Percentiles rank a stretch among this genome's conserved stretches.
Evolutionary conservation across 768 basidiomycete species (phyloP).

Genomic region (Trametes coccinea): DNA sequence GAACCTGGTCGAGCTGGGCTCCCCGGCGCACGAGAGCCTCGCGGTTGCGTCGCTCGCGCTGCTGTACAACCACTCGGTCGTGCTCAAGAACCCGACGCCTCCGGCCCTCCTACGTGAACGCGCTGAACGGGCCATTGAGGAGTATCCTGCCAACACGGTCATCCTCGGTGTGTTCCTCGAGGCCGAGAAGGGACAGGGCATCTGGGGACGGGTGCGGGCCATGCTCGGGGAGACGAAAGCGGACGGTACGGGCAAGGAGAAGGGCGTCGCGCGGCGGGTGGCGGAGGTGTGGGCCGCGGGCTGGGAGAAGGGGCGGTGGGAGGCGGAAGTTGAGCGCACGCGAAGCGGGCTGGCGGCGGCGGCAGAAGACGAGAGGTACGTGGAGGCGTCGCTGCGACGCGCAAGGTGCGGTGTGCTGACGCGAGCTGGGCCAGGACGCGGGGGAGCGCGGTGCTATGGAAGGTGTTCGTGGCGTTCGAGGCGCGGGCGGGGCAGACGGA

Average conservation of each 20-base stretch:
- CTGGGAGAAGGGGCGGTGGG: slow-evolving; percentile 79
- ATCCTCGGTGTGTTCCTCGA: slow-evolving; percentile 75
- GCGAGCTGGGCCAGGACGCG: slow-evolving; percentile 50
- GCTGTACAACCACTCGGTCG: slow-evolving; percentile 57
- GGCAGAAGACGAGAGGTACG: slow-evolving; percentile 67
- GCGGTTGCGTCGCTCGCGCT: slow-evolving; percentile 55
- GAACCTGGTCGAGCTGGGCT: slow-evolving; percentile 23
- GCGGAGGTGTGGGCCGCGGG: slow-evolving; percentile 77
- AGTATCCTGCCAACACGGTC: slow-evolving; percentile 70
- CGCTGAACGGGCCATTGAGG: slow-evolving; percentile 51
- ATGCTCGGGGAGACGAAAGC: slow-evolving; percentile 49
- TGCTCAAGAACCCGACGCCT: slow-evolving; percentile 57
- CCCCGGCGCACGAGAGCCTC: slow-evolving; percentile 52
- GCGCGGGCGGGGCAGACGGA: slow-evolving; percentile 58
- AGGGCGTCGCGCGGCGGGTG: slow-evolving; percentile 57
- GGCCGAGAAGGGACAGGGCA: slow-evolving; percentile 69
- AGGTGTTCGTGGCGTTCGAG: slow-evolving; percentile 76
- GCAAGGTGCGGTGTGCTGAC: not conserved
- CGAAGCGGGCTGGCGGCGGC: slow-evolving; percentile 62
- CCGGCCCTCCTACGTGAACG: slow-evolving; percentile 60
- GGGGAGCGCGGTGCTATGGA: slow-evolving; percentile 68
- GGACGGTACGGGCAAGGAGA: slow-evolving; percentile 43
- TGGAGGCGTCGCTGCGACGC: not conserved
- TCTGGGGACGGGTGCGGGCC: slow-evolving; percentile 71
- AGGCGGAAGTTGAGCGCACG: slow-evolving; percentile 67